Conservation (phyloP, 192 early-diverging fungal genomes). For the Mortierella alpina region DNA sequence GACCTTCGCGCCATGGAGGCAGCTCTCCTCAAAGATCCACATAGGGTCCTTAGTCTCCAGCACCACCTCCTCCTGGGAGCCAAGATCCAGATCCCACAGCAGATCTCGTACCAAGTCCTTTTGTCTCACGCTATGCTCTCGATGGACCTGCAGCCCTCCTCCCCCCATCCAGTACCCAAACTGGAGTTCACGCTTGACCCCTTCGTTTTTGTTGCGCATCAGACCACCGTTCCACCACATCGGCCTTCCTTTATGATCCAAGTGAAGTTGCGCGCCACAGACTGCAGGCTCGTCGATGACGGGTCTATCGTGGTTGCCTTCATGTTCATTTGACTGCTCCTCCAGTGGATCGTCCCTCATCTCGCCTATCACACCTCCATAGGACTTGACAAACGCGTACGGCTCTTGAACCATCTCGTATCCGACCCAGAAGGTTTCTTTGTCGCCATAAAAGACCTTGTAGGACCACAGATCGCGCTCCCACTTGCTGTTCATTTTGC, state of each 20-base stretch:
- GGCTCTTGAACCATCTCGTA: slow-evolving; percentile 68
- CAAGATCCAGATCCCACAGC: neutral
- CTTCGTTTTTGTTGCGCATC: slow-evolving; percentile 57
- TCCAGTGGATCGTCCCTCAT: slow-evolving; percentile 28
- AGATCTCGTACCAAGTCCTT: neutral
- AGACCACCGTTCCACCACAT: slow-evolving; percentile 67
- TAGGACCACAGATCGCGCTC: slow-evolving; percentile 63
- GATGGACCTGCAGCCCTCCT: slow-evolving; percentile 29
- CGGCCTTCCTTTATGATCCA: slow-evolving; percentile 47
- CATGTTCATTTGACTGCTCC: no score
- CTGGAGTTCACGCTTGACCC: slow-evolving; percentile 43
- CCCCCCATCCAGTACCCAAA: slow-evolving; percentile 54
- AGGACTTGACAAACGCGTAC: slow-evolving; percentile 59
- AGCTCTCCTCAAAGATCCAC: slow-evolving; percentile 33
- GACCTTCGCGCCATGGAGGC: slow-evolving; percentile 6
- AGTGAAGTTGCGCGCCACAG: slow-evolving; percentile 60
- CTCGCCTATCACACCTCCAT: slow-evolving; percentile 65
- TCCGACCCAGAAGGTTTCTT: slow-evolving; percentile 79
- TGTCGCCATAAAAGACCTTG: slow-evolving; percentile 66
- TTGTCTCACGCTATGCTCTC: slow-evolving; percentile 11
- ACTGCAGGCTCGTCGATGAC: slow-evolving; percentile 31
- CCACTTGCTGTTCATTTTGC: slow-evolving; percentile 64
- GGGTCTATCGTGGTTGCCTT: no score
- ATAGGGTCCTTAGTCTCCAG: slow-evolving; percentile 13
- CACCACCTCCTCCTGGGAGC: neutral